Percentiles rank a stretch among this genome's conserved stretches.
Conservation (phyloP, 441 rosid genomes). For the Theobroma grandiflorum region DNA sequence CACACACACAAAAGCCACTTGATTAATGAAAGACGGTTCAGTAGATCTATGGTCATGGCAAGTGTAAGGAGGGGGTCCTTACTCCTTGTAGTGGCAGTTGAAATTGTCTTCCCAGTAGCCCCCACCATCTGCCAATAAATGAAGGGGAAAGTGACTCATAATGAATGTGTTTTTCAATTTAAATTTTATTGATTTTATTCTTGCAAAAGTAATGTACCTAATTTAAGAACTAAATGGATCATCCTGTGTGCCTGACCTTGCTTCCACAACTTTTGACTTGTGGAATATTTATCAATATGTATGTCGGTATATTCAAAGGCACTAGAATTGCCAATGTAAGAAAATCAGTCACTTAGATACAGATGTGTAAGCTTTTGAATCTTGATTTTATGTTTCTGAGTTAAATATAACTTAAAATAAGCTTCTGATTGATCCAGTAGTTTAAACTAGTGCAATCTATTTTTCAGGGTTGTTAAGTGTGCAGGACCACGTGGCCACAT, state of each 20-base stretch:
- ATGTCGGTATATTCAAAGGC: not conserved
- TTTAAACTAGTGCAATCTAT: slow-evolving; percentile 16
- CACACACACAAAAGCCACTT: not conserved
- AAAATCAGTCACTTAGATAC: slow-evolving; percentile 11
- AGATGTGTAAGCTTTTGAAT: not conserved
- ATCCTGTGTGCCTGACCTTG: not conserved
- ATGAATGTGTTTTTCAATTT: too few species aligned
- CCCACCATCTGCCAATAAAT: not conserved
- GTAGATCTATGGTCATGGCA: not conserved
- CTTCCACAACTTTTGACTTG: not conserved
- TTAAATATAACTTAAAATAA: slow-evolving; percentile 3
- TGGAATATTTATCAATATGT: slow-evolving; percentile 3
- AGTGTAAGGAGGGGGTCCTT: not conserved
- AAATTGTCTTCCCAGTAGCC: not conserved
- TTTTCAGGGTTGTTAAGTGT: slow-evolving; percentile 77
- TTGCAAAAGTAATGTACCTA: not conserved
- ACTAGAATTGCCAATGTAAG: not conserved
- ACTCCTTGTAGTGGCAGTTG: not conserved
- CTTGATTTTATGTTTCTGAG: slow-evolving; percentile 28
- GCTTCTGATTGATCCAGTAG: slow-evolving; percentile 5
- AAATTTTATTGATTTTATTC: not conserved
- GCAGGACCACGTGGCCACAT: slow-evolving; percentile 91
- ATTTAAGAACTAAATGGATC: not conserved
- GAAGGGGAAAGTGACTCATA: not conserved
- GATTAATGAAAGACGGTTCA: not conserved